Base-by-base conservation (phyloP, 2,329 filamentous ascomycete species). In the Diplodia intermedia region DNA sequence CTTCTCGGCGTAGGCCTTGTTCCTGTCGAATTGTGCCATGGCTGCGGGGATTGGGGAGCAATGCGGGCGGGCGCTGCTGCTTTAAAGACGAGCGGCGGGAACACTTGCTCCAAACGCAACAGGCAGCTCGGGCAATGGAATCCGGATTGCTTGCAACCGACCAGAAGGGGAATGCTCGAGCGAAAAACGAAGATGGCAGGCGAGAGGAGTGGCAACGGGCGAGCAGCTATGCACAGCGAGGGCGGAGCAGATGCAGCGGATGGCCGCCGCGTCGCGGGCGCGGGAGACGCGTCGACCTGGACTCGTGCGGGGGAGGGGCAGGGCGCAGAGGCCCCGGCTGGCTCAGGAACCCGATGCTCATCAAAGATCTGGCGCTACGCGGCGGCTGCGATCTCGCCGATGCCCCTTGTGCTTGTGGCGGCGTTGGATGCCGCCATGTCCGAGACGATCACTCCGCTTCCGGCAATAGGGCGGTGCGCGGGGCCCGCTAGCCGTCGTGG, bases 1-100 rank as follows among this genome's bases (percentile, higher is more conserved):
- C 72, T 85, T 81, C 67, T 78, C 74, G 69, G 79, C 79, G 71
- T 85, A 85, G 15, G 82, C 82, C 71, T 85, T 84, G 65, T 71
- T 78, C 68, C 81, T 72, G 71, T 79, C 76, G 70, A 79, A 79
- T 53, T 70, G 70, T 50, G 72, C 71, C 77, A 79, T 73, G 20
- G 74, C 18, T 6, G 12, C 18, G 47, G 61, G 15, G 40, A 26
- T n/a, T 33, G 18, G 8, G 43, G 68, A 66, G 31, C 18, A 15
- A 7, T 5, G 31, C 18, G 5, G 38, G 18, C 18, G n/a, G 60
- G 26, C 23, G 43, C 12, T 6, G 11, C 11, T 23, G 60, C 47
- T 52, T 63, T 63, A 63, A 52, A 52, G 12, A 31, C n/a, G 31
- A 53, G 12, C 47, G 2, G 47, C 57, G 57, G 57, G 38, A 49